A percentile compares a stretch with the other conserved stretches of the same genome.
These are phyloP conservation scores for Colletotrichum eleusines DNA, from an alignment of 2,329 filamentous ascomycete species.

Conservation along the genomic window DNA sequence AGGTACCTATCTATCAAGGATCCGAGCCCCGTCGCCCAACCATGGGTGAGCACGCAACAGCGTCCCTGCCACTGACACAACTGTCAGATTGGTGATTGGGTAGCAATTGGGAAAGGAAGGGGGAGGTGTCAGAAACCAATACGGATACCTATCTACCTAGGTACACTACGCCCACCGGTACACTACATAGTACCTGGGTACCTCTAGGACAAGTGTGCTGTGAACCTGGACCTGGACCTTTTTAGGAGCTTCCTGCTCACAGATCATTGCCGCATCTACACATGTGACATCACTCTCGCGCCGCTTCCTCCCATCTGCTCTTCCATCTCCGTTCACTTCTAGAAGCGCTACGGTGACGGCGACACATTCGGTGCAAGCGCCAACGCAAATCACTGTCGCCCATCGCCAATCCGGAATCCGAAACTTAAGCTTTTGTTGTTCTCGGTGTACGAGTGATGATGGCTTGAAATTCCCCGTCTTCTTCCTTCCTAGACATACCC, in stretches of 20 bases:
- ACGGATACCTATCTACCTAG: too few relatives aligned
- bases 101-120: not conserved
- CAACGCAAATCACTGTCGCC: conserved; percentile 1
- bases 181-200: too few relatives aligned
- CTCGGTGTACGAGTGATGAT: conserved; percentile 20
- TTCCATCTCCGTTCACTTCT: conserved; percentile 29
- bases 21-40: conserved; percentile 26
- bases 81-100: conserved; percentile 20
- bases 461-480: conserved; percentile 28
- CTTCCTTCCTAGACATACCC: conserved; percentile 30
- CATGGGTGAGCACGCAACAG: conserved; percentile 23
- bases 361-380: conserved; percentile 28
- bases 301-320: conserved; percentile 13
- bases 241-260: conserved; percentile 29
- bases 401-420: conserved; percentile 6
- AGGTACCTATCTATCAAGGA: conserved; percentile 21
- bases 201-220: conserved; percentile 14
- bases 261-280: conserved; percentile 29
- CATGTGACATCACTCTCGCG: conserved; percentile 43
- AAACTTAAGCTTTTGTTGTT: conserved; percentile 30
- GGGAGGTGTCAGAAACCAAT: too few relatives aligned
- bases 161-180: too few relatives aligned
- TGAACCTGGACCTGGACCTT: conserved; percentile 30
- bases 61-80: conserved; percentile 23
- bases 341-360: conserved; percentile 24